Conservation (phyloP, 805 yeast species). For the Schwanniomyces occidentalis region DNA sequence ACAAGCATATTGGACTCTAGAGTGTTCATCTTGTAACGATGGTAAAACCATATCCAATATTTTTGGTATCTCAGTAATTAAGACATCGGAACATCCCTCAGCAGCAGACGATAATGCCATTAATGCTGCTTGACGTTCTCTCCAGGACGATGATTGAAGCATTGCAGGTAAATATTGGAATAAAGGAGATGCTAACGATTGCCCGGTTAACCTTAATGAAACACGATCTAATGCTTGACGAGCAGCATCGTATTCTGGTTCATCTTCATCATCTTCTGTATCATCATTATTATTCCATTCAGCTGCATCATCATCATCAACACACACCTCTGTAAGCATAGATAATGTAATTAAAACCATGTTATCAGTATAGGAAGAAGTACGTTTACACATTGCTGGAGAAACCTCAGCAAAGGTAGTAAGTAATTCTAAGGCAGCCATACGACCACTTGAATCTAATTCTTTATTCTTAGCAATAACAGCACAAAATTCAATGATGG, state of each 20-base stretch:
- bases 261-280: slow-evolving; percentile 75
- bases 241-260: slow-evolving; percentile 85
- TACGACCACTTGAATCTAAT: slow-evolving; percentile 74
- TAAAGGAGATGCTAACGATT: slow-evolving; percentile 77
- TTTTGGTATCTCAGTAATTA: slow-evolving; percentile 77
- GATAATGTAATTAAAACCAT: slow-evolving; percentile 73
- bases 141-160: slow-evolving; percentile 78
- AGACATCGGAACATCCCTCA: slow-evolving; percentile 91
- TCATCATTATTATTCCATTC: slow-evolving; percentile 84
- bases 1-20: slow-evolving; percentile 95
- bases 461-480: slow-evolving; percentile 79
- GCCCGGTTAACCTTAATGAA: slow-evolving; percentile 80
- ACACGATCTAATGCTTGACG: slow-evolving; percentile 94
- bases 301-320: slow-evolving; percentile 83
- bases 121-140: slow-evolving; percentile 93
- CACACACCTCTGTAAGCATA: slow-evolving; percentile 90
- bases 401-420: slow-evolving; percentile 91
- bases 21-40: slow-evolving; percentile 78
- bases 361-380: slow-evolving; percentile 66
- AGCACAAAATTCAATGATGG: slow-evolving; percentile 84
- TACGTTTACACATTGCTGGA: slow-evolving; percentile 90
- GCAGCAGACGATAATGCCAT: slow-evolving; percentile 98
- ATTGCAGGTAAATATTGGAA: slow-evolving; percentile 85
- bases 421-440: slow-evolving; percentile 83
- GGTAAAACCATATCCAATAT: slow-evolving; percentile 86